Evolutionary conservation across 495 filamentous ascomycete genomes (phyloP).

Genomic region (Clavariopsis aquatica): DNA sequence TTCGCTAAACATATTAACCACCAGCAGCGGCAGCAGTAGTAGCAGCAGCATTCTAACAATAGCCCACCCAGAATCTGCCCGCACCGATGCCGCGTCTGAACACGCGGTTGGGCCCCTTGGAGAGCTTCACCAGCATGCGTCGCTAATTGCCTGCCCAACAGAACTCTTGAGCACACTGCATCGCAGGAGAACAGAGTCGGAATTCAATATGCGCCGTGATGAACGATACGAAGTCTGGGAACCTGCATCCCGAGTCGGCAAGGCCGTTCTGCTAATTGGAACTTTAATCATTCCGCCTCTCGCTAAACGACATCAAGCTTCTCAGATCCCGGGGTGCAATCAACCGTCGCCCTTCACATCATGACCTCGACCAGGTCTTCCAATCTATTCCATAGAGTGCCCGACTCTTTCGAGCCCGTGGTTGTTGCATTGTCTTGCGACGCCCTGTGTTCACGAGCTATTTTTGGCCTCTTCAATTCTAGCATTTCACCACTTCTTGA

Average conservation of each 20-base stretch:
- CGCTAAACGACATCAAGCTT: constrained; percentile 34
- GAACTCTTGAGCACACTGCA: background rate
- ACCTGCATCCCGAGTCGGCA: constrained; percentile 15
- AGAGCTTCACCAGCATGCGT: constrained; percentile 3
- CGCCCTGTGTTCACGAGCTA: constrained; percentile 14
- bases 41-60: constrained; percentile 31
- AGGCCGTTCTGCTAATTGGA: constrained; percentile 13
- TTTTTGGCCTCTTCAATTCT: constrained; percentile 23
- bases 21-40: too few relatives aligned
- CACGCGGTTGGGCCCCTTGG: background rate
- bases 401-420: constrained; percentile 9
- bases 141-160: constrained; percentile 13
- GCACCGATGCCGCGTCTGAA: background rate
- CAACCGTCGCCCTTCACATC: constrained; percentile 15
- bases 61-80: constrained; percentile 2
- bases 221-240: constrained; percentile 23
- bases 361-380: constrained; percentile 32
- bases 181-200: background rate
- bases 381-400: constrained; percentile 35
- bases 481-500: background rate
- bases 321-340: constrained; percentile 21
- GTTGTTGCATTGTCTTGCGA: constrained; percentile 20
- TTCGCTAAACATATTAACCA: constrained; percentile 35
- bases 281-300: constrained; percentile 25
- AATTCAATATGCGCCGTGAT: constrained; percentile 27